A percentile compares a stretch with the other conserved stretches of the same genome.
Conservation (phyloP, 1,284 basidiomycete genomes). For the Coriolopsis trogii region DNA sequence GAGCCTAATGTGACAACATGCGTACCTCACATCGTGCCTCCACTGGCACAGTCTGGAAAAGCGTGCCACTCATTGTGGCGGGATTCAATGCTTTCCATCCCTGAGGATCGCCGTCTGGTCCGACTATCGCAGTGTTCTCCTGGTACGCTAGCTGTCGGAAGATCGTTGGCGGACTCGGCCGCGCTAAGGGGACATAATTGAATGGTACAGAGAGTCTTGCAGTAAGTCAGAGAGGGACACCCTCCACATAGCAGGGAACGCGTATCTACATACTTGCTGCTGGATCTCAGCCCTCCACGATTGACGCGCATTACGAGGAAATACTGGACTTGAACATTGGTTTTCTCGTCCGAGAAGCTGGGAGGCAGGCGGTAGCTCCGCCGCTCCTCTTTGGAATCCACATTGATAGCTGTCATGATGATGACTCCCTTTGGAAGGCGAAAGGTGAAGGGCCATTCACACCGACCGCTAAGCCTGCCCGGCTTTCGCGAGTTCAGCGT, state of each 20-base stretch:
- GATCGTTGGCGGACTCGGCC: slow-evolving; percentile 48
- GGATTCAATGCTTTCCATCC: slow-evolving; percentile 50
- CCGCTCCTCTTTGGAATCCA: slow-evolving; percentile 9
- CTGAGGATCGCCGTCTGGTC: slow-evolving; percentile 49
- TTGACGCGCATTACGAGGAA: slow-evolving; percentile 48
- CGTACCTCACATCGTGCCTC: slow-evolving; percentile 23
- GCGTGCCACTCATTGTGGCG: slow-evolving; percentile 41
- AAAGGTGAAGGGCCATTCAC: slow-evolving; percentile 51
- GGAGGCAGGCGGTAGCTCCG: slow-evolving; percentile 45
- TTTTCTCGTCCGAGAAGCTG: slow-evolving; percentile 49
- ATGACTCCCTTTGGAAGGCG: slow-evolving; percentile 44
- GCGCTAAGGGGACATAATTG: slow-evolving; percentile 42
- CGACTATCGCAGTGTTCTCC: slow-evolving; percentile 41
- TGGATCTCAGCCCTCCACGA: slow-evolving; percentile 41
- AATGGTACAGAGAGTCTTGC: slow-evolving; percentile 34
- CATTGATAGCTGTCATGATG: slow-evolving; percentile 18
- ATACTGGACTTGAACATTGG: slow-evolving; percentile 53
- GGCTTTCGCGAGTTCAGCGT: slow-evolving; percentile 30
- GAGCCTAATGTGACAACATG: too few relatives aligned
- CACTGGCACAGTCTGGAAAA: slow-evolving; percentile 43
- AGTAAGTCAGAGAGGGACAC: slow-evolving; percentile 13
- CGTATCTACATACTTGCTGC: slow-evolving; percentile 26
- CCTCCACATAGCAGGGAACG: not conserved
- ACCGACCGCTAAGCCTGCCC: slow-evolving; percentile 49
- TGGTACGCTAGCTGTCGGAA: slow-evolving; percentile 50